A percentile compares a stretch with the other conserved stretches of the same genome.
Conservation (phyloP, 768 basidiomycete genomes). For the Mycena vulgaris region DNA sequence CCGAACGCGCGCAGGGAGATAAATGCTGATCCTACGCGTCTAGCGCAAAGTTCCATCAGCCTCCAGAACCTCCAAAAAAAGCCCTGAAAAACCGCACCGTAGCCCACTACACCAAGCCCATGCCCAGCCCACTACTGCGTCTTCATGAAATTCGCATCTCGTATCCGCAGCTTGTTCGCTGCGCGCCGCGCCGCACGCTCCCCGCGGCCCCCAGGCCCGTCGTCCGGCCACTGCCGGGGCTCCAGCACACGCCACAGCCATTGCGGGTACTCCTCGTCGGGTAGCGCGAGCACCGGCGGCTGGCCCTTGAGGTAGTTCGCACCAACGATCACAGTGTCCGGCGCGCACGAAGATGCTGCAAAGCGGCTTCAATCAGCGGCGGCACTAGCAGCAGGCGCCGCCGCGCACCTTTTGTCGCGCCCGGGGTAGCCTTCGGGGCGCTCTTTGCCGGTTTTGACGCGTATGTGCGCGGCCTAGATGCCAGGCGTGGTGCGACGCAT, state of each 20-base stretch:
- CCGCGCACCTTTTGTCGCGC: slow-evolving; percentile 19
- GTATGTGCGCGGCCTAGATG: slow-evolving; percentile 21
- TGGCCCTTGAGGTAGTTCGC: slow-evolving; percentile 89
- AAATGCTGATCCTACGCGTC: not conserved
- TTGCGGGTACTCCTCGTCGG: slow-evolving; percentile 89
- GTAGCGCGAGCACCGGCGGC: slow-evolving; percentile 77
- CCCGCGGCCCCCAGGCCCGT: slow-evolving; percentile 82
- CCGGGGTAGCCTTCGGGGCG: not conserved
- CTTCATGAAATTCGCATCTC: slow-evolving; percentile 90
- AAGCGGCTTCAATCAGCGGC: slow-evolving; percentile 18
- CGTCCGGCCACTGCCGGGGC: slow-evolving; percentile 73
- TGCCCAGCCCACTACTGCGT: slow-evolving; percentile 67
- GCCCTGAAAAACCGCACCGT: not conserved
- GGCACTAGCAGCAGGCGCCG: not conserved
- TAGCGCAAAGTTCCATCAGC: not conserved
- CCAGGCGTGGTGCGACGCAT: slow-evolving; percentile 13
- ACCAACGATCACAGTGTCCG: slow-evolving; percentile 85
- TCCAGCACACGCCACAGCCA: slow-evolving; percentile 91
- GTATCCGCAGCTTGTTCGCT: slow-evolving; percentile 79
- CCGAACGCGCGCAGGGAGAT: not conserved
- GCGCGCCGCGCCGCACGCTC: slow-evolving; percentile 69
- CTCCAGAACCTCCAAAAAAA: not conserved
- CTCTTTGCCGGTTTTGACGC: slow-evolving; percentile 17
- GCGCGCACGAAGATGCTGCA: slow-evolving; percentile 73
- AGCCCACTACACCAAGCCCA: slow-evolving; percentile 8